Conservation (phyloP, 441 rosid species). For the Gossypium schwendimanii region DNA sequence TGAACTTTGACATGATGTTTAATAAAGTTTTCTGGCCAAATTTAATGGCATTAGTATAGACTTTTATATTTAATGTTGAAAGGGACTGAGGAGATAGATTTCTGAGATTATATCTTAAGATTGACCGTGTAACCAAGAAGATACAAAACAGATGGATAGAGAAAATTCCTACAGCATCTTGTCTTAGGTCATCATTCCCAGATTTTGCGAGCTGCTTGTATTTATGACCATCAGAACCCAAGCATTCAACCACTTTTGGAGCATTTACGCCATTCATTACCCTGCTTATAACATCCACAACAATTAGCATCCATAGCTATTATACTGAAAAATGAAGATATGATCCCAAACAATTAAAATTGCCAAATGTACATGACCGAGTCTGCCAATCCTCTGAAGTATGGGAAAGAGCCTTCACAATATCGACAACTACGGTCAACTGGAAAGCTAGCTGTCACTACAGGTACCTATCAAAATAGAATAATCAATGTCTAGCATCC, state of each 20-base stretch:
- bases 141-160: not conserved
- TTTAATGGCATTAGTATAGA: not conserved
- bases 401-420: conserved; percentile 76
- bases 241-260: conserved; percentile 91
- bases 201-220: conserved; percentile 96
- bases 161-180: conserved; percentile 79
- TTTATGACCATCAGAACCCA: conserved; percentile 85
- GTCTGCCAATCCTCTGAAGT: conserved; percentile 78
- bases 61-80: not conserved
- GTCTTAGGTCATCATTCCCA: conserved; percentile 98
- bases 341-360: conserved; percentile 19
- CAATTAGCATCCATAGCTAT: conserved; percentile 16
- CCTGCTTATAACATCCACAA: conserved; percentile 39
- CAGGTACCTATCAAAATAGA: conserved; percentile 65
- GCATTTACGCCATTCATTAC: conserved; percentile 96
- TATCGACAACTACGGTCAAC: conserved; percentile 76
- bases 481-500: not conserved
- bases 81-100: not conserved
- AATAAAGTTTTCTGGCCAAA: not conserved
- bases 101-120: not conserved
- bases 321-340: conserved; percentile 5
- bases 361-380: conserved; percentile 51
- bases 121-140: not conserved
- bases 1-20: not conserved
- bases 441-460: conserved; percentile 78